phyloP scores from a whole-genome alignment of 2,329 filamentous ascomycete genomes.

The Colletotrichum sp. region DNA sequence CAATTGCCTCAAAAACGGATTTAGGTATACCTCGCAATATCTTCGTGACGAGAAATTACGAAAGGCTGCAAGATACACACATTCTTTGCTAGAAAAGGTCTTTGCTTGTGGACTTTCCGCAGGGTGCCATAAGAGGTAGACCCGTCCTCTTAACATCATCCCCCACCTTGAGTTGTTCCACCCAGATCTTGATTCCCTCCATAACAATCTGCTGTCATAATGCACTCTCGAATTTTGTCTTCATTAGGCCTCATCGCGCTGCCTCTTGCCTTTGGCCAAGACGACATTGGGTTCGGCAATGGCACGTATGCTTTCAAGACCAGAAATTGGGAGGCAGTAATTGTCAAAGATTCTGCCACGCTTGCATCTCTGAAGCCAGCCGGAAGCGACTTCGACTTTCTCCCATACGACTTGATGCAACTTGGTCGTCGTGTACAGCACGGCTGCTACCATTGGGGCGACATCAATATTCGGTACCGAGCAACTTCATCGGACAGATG shows the following conservation, averaged over 20 bases:
- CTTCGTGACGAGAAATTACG: not conserved
- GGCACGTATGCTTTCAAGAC: conserved; percentile 45
- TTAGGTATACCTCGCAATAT: rapidly evolving
- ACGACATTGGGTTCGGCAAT: conserved; percentile 41
- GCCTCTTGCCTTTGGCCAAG: conserved; percentile 5
- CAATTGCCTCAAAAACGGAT: rapidly evolving
- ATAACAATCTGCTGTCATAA: rapidly evolving
- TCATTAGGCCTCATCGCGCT: not conserved
- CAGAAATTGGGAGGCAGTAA: conserved; percentile 43
- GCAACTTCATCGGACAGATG: conserved; percentile 39
- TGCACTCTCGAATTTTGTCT: rapidly evolving
- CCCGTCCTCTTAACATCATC: not conserved
- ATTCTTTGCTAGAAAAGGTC: too few species aligned
- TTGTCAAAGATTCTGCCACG: conserved; percentile 49
- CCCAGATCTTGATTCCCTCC: rapidly evolving
- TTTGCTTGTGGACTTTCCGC: too few species aligned
- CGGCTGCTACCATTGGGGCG: conserved; percentile 63
- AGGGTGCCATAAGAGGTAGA: too few species aligned
- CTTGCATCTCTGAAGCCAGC: conserved; percentile 50
- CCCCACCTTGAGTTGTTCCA: too few species aligned
- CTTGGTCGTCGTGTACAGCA: conserved; percentile 51
- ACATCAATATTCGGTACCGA: conserved; percentile 61
- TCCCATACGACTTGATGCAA: conserved; percentile 50
- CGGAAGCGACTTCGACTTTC: conserved; percentile 54
- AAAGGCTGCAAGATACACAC: too few species aligned